Base-by-base conservation (phyloP, 305 asterid genomes). In the Nicotiana rustica region DNA sequence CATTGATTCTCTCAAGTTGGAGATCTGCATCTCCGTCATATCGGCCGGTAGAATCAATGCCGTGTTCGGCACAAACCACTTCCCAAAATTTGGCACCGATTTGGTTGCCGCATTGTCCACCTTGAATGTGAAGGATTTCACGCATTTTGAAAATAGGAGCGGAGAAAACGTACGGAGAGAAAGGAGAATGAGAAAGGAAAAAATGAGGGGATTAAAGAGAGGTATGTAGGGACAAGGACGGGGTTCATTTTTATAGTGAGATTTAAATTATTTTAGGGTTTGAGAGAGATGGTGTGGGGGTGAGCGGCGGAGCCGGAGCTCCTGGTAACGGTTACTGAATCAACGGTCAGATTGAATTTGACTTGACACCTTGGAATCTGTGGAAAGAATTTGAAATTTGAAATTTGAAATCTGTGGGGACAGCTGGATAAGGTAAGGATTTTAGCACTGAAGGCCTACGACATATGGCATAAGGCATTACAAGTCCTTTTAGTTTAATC, bases 51-150 rank as follows among this genome's bases (percentile, higher is more conserved):
- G 70, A 75, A 35, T 71, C 84, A 36, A 82, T 81, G 33, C 84
- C 84, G 80, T 81, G 84, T 6, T 81, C 84, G 29, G 76, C 83
- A 67, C 83, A 80, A 0, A 80, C 77, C 5, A 80, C 83, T 35
- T 80, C 83, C 83, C 83, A 81, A 17, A 81, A 81, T 44, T 82
- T 82, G 64, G 84, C 61, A 55, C 84, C 84, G 55, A 82, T 82
- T 75, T 82, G 84, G 81, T 82, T 82, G 33, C 84, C 84, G 49
- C 84, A 82, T 71, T 82, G 84, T 0, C 84, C 84, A 35, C 81
- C 84, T 49, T 82, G 84, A 44, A 82, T 82, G 52, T 82, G 84
- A 71, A 82, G 84, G 31, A 82, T 82, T 52, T 82, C 84, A 19
- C 84, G 59, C 84, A 81, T 81, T 44, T 56, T 81, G 59, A 36